A percentile compares a stretch with the other conserved stretches of the same genome.
phyloP scores from a whole-genome alignment of 2,329 filamentous ascomycete species.

The Setomelanomma holmii region DNA sequence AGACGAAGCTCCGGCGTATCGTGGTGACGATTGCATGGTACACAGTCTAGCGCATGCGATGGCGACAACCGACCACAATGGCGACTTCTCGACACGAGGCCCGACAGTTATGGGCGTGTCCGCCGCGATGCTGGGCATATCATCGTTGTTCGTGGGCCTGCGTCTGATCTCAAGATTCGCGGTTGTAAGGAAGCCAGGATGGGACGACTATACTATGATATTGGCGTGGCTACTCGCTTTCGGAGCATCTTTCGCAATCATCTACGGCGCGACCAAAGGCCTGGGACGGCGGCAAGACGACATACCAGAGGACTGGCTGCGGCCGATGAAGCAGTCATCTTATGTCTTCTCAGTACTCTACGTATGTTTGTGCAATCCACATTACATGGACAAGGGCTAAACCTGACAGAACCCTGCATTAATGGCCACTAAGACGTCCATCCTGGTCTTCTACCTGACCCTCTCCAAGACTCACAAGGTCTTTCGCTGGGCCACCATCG shows the following conservation, averaged over 20 bases:
- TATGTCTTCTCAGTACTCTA: slow-evolving; percentile 69
- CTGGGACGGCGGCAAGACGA: slow-evolving; percentile 72
- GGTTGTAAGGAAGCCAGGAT: slow-evolving; percentile 74
- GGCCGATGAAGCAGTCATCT: slow-evolving; percentile 62
- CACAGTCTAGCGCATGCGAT: slow-evolving; percentile 29
- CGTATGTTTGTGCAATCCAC: slow-evolving; percentile 45
- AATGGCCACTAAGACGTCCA: slow-evolving; percentile 92
- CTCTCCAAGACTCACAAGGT: slow-evolving; percentile 80
- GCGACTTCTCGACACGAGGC: slow-evolving; percentile 35
- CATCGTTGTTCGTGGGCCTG: slow-evolving; percentile 76
- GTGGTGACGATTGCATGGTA: slow-evolving; percentile 20
- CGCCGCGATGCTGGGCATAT: slow-evolving; percentile 70
- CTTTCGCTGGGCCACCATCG: slow-evolving; percentile 82
- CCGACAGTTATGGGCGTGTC: slow-evolving; percentile 71
- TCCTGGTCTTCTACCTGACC: slow-evolving; percentile 87
- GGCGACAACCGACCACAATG: slow-evolving; percentile 23
- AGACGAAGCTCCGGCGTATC: slow-evolving; percentile 1
- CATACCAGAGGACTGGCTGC: slow-evolving; percentile 60
- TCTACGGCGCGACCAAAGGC: slow-evolving; percentile 68
- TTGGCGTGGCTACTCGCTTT: slow-evolving; percentile 78
- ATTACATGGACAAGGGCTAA: slow-evolving; percentile 18
- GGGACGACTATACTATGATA: slow-evolving; percentile 84
- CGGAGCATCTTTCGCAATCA: slow-evolving; percentile 71
- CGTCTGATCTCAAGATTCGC: slow-evolving; percentile 75
- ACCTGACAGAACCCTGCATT: slow-evolving; percentile 77